A percentile compares a stretch with the other conserved stretches of the same genome.
These are phyloP conservation scores for Fusarium burgessii DNA, from an alignment of 2,329 filamentous ascomycete genomes.

Conservation along the genomic window DNA sequence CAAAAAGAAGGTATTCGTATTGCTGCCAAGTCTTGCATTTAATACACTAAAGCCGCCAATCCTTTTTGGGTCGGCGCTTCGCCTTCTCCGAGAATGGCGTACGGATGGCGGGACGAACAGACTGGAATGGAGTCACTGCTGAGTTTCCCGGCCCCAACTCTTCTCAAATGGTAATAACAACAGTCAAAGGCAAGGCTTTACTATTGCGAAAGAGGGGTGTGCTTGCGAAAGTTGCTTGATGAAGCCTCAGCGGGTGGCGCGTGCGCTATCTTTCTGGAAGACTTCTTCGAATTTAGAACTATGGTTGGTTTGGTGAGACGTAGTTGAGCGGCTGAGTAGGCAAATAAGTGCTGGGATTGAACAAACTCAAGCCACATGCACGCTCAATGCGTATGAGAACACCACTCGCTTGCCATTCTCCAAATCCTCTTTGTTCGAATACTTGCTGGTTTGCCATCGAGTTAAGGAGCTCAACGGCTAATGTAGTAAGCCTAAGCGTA, in stretches of 20 bases:
- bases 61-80: conserved; percentile 37
- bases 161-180: conserved; percentile 10
- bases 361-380: conserved; percentile 25
- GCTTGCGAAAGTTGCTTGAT: conserved; percentile 14
- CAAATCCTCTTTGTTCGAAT: conserved; percentile 12
- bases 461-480: neutral
- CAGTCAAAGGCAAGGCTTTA: neutral
- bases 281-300: conserved; percentile 7
- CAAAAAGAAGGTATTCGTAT: conserved; percentile 32
- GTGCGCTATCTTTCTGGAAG: conserved; percentile 40
- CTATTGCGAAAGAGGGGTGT: conserved; percentile 21
- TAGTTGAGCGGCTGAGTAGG: neutral
- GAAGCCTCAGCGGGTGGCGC: conserved; percentile 25
- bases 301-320: conserved; percentile 9
- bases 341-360: conserved; percentile 12
- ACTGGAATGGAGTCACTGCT: conserved; percentile 36
- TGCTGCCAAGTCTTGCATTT: conserved; percentile 34
- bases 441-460: conserved; percentile 6
- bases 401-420: conserved; percentile 11
- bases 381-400: conserved; percentile 18
- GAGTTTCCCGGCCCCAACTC: conserved; percentile 5
- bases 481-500: neutral
- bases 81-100: conserved; percentile 43
- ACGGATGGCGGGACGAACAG: conserved; percentile 35
- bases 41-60: conserved; percentile 32